Evolutionary conservation across 257 asterid species (phyloP), one percentile per base, ranked within the genome.

Genomic region (Penstemon davidsonii): DNA sequence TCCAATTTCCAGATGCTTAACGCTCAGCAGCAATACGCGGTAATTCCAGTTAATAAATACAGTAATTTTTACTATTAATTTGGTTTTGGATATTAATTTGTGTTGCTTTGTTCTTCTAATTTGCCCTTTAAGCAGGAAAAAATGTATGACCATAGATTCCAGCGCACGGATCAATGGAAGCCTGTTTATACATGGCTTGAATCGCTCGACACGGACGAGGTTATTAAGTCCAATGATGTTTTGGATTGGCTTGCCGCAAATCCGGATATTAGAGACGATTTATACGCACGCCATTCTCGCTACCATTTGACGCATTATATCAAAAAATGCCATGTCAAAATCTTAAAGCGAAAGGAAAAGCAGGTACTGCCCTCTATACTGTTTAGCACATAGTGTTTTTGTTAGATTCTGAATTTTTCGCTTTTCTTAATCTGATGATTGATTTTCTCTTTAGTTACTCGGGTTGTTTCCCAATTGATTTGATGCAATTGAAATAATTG

Each of bases 91-190:
- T 45, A 11, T 47, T n/a, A 39, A 37, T 12, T 43, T 46, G 2
- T 40, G 42, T 12, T 67, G 57, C 33, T 25, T 53, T 19, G 43
- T 39, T 42, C 1, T 44, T 67, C 19, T n/a, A 38, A 11, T 54
- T 43, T 67, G 42, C 25, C 6, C 12, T 40, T 60, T 25, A 3
- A 70, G 73, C 77, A 75, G 76, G 82, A 76, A 6, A 78, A 68
- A 49, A 12, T 53, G 54, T 84, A 77, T 69, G 98, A 92, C 77
- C 95, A 90, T 65, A 84, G 97, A 78, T 92, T 92, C 78, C 98
- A 92, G 80, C 88, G 98, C 64, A 88, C 97, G n/a, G 97, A 92
- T 71, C 96, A 85, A 70, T 92, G 98, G 98, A 82, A 60, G 90
- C 98, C 97, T 43, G 88, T 92, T 33, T 92, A 92, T 78, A 68